Evolutionary conservation across 352 stramenopile species (phyloP).

Genomic region (Phytopythium oedochilum): DNA sequence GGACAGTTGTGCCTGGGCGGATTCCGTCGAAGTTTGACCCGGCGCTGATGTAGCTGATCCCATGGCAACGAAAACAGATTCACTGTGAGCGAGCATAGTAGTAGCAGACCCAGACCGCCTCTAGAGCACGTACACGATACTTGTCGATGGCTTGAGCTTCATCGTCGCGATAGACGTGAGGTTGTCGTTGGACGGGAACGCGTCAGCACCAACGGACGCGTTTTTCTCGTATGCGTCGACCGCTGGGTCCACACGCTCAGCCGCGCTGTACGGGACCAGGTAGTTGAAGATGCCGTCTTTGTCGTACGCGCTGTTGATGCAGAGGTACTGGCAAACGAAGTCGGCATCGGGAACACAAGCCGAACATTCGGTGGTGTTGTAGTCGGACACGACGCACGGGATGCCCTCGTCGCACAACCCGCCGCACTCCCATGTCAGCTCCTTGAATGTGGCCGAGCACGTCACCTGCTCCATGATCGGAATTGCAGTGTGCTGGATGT

Average conservation of each 20-base stretch:
- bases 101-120: no score
- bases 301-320: not conserved
- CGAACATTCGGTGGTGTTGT: not conserved
- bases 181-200: conserved; percentile 1
- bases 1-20: not conserved
- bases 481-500: no score
- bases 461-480: not conserved
- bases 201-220: not conserved
- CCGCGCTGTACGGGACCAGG: not conserved
- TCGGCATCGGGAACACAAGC: not conserved
- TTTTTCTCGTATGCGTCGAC: not conserved
- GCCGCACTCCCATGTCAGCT: conserved; percentile 1
- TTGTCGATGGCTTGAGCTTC: conserved; percentile 48
- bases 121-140: no score
- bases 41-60: no score
- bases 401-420: not conserved
- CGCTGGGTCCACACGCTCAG: no score
- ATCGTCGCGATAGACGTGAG: conserved; percentile 25
- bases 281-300: not conserved
- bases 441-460: not conserved
- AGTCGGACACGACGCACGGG: not conserved
- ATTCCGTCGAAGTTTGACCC: not conserved
- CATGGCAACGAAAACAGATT: no score
- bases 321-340: not conserved
- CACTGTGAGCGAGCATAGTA: no score